Base-by-base conservation (phyloP, 371 early-diverging fungal genomes). In the Rhizopus arrhizus region DNA sequence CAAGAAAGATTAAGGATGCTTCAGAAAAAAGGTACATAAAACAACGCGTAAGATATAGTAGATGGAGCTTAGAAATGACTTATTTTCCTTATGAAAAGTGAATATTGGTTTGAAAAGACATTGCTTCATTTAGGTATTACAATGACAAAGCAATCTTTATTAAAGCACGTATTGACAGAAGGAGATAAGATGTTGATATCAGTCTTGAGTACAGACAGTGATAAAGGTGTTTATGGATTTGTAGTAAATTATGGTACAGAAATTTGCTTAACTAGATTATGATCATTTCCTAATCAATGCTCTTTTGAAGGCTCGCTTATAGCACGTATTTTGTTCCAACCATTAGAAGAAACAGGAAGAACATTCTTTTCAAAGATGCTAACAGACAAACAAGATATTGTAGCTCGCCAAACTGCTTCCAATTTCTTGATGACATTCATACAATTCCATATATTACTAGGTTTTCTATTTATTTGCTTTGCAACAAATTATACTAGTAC, bases 91-190 rank as follows among this genome's bases (percentile, higher is more conserved):
- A 11, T 28, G 0, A 29, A 16, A 29, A 15, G 35, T 11, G 42
- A 53, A 46, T 79, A 71, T 55, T 89, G 73, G 77, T 85, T 92
- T 47, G 92, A 93, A 70, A 64, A 67, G 3, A 53, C 75, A 3
- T 61, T 88, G 49, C 62, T 85, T 22, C 75, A 72, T 32, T 65
- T 98, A 46, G 88, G 93, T 2, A 70, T 81, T 34, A 88, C 90
- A 0, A 88, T 97, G 70, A 88, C 90, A 0, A 85, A 84, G 4
- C 97, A 97, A 69, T 92, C 95, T 0, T 54, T 94, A 7, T 72
- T 97, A 29, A 98, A 98, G 68, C 94, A 95, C 64, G 58, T 96
- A 3, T 68, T 98, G 51, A 97, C 97, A 2, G 95, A 95, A 72
- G 98, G 97, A 12, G 98, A 98, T 72, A 94, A 92, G 70, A 88